Conservation (phyloP, 2,329 filamentous ascomycete species). For the Monosporascus sp. region DNA sequence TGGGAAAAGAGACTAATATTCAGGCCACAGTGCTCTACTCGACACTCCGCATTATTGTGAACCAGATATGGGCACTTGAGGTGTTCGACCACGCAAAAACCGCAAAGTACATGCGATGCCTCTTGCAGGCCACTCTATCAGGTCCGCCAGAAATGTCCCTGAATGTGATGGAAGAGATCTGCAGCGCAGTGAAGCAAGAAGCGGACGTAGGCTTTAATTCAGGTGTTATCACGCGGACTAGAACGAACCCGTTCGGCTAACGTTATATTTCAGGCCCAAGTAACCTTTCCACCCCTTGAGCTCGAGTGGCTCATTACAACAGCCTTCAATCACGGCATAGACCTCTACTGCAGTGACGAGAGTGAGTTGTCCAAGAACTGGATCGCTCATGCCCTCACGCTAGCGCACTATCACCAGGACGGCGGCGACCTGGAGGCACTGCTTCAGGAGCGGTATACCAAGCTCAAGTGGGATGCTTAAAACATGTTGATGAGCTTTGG, state of each 20-base stretch:
- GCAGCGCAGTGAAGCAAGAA: slow-evolving; percentile 46
- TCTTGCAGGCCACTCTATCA: slow-evolving; percentile 63
- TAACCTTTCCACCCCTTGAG: slow-evolving; percentile 59
- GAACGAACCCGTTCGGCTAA: neutral
- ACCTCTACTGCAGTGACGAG: slow-evolving; percentile 54
- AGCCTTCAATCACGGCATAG: slow-evolving; percentile 65
- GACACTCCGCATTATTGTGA: slow-evolving; percentile 63
- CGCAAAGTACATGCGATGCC: slow-evolving; percentile 71
- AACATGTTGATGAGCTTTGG: too few relatives aligned
- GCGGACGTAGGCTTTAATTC: slow-evolving; percentile 34
- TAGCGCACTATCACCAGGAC: slow-evolving; percentile 57
- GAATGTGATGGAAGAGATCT: slow-evolving; percentile 59
- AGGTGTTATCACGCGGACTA: neutral
- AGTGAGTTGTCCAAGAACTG: slow-evolving; percentile 53
- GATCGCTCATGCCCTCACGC: slow-evolving; percentile 56
- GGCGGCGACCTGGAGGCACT: slow-evolving; percentile 38
- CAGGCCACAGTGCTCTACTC: slow-evolving; percentile 40
- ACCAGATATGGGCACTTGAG: slow-evolving; percentile 57
- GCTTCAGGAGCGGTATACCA: slow-evolving; percentile 40
- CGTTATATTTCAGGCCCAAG: slow-evolving; percentile 27
- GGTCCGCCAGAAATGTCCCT: slow-evolving; percentile 52
- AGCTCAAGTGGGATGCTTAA: slow-evolving; percentile 29
- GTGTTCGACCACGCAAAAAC: slow-evolving; percentile 54
- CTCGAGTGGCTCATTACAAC: slow-evolving; percentile 71
- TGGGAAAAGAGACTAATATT: neutral